These are phyloP conservation scores for Termitomyces sp. DNA, from an alignment of 768 basidiomycete genomes.

Conservation along the genomic window DNA sequence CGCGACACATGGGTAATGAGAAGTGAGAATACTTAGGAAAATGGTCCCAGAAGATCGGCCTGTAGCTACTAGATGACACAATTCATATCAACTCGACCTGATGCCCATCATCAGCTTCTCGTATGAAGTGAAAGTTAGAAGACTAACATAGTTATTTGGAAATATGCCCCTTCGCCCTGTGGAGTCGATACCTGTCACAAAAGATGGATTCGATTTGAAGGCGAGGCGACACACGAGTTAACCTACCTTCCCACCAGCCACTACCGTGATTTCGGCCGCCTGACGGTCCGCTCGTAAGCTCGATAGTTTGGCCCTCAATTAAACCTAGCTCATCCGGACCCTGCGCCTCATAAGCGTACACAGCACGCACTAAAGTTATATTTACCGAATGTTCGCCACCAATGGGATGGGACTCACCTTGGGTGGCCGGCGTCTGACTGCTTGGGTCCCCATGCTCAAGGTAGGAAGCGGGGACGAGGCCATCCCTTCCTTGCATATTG, in stretches of 20 bases:
- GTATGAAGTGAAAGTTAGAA: conserved; percentile 10
- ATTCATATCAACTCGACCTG: conserved; percentile 45
- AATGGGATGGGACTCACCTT: conserved; percentile 33
- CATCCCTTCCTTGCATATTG: conserved; percentile 55
- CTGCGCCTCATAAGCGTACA: conserved; percentile 77
- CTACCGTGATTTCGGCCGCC: conserved; percentile 70
- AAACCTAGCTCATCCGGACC: conserved; percentile 71
- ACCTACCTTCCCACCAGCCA: conserved; percentile 86
- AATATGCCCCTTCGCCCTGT: conserved; percentile 75
- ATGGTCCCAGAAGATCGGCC: not conserved
- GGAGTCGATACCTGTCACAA: conserved; percentile 53
- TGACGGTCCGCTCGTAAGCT: conserved; percentile 58
- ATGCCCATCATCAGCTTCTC: conserved; percentile 14
- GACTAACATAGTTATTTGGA: conserved; percentile 84
- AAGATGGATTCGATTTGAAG: conserved; percentile 21
- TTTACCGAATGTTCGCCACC: no score
- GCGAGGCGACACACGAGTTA: conserved; percentile 12
- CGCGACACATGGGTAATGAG: not conserved
- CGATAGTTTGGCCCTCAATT: conserved; percentile 57
- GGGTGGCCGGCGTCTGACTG: conserved; percentile 16
- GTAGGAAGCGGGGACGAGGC: conserved; percentile 86
- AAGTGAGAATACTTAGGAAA: not conserved
- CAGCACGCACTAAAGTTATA: conserved; percentile 63
- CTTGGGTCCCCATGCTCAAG: conserved; percentile 37
- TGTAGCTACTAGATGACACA: not conserved